Conservation (phyloP, 2,329 filamentous ascomycete species). For the Thielaviopsis euricoi region DNA sequence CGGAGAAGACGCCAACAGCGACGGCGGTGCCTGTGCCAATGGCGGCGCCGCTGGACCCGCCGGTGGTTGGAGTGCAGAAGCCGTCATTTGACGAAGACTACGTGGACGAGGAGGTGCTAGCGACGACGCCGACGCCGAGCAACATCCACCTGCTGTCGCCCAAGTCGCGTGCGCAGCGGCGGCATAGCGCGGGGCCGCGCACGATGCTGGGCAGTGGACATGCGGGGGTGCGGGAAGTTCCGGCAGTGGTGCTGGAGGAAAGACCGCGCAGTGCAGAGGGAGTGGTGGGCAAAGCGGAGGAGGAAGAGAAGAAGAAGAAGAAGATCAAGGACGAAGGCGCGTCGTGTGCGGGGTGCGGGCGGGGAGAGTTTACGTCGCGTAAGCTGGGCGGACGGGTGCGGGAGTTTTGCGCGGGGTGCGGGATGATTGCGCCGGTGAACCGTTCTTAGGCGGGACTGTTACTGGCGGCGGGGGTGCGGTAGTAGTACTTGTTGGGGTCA, state of each 20-base stretch:
- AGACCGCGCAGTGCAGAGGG: not conserved
- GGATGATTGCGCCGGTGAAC: not conserved
- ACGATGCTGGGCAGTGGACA: not conserved
- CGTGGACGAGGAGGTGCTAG: not conserved
- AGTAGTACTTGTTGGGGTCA: too few relatives aligned
- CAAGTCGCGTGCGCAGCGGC: not conserved
- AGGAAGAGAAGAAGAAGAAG: too few relatives aligned
- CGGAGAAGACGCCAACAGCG: too few relatives aligned
- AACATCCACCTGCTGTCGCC: not conserved
- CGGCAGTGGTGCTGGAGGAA: not conserved
- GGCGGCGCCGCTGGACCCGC: not conserved
- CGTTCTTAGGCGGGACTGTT: too few relatives aligned
- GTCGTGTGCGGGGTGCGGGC: constrained; percentile 5
- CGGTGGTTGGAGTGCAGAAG: not conserved
- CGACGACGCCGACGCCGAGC: not conserved
- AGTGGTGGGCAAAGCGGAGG: too few relatives aligned
- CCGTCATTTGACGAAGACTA: not conserved
- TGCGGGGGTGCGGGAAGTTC: not conserved
- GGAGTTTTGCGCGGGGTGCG: constrained; percentile 1
- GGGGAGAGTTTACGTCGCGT: constrained; percentile 1
- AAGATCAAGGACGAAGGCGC: not conserved
- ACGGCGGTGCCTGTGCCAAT: too few relatives aligned
- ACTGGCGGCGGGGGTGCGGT: too few relatives aligned
- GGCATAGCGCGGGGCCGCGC: not conserved
- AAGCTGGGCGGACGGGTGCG: constrained; percentile 2